A percentile compares a stretch with the other conserved stretches of the same genome.
These are phyloP conservation scores for Epichloe brachyelytri DNA, from an alignment of 2,329 filamentous ascomycete species.

Conservation along the genomic window DNA sequence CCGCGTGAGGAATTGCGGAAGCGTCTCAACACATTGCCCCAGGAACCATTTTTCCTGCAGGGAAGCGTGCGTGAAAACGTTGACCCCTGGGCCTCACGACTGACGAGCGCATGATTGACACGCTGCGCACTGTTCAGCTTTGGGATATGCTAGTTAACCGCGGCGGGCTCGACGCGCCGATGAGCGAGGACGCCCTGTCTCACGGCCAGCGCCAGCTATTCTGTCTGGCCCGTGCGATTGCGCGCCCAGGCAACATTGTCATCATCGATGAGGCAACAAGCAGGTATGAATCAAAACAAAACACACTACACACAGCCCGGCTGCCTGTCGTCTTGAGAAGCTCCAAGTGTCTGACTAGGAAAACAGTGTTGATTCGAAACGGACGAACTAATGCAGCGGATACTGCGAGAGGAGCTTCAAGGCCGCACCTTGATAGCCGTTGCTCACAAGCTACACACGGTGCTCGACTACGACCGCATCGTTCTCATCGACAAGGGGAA, in stretches of 20 bases:
- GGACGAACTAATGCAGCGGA: slow-evolving; percentile 19
- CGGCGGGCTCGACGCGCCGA: slow-evolving; percentile 24
- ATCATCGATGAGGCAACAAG: slow-evolving; percentile 26
- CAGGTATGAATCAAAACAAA: slow-evolving; percentile 10
- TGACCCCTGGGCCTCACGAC: slow-evolving; percentile 23
- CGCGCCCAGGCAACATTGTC: slow-evolving; percentile 21
- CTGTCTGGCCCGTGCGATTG: slow-evolving; percentile 22
- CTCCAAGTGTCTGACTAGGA: not conserved
- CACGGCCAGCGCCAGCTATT: slow-evolving; percentile 34
- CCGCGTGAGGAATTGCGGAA: slow-evolving; percentile 12
- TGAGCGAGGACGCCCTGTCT: slow-evolving; percentile 21
- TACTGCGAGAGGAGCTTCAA: slow-evolving; percentile 19
- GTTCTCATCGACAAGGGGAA: slow-evolving; percentile 56
- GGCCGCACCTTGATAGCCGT: slow-evolving; percentile 38
- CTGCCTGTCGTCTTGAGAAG: not conserved
- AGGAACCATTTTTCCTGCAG: slow-evolving; percentile 37
- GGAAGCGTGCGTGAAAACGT: slow-evolving; percentile 36
- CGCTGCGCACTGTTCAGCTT: slow-evolving; percentile 31
- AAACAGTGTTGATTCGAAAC: slow-evolving; percentile 21
- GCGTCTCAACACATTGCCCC: slow-evolving; percentile 31
- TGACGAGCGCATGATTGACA: slow-evolving; percentile 28
- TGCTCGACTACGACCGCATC: slow-evolving; percentile 39
- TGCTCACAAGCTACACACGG: slow-evolving; percentile 30
- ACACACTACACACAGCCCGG: not conserved
- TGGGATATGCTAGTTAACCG: slow-evolving; percentile 24